Conservation (phyloP, 306 rosid species). For the Dryas drummondii region DNA sequence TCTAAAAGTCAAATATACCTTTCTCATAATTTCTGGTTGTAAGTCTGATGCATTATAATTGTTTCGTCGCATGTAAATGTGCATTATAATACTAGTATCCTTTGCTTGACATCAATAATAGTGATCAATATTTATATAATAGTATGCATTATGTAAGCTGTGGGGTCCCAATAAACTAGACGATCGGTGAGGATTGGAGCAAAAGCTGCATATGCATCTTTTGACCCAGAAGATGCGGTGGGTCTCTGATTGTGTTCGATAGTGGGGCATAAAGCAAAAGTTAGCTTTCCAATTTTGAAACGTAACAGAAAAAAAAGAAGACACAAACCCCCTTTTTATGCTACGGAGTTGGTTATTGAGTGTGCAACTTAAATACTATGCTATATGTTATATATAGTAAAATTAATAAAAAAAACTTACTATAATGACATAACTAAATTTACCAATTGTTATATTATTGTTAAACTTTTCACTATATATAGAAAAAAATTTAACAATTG, state of each 20-base stretch:
- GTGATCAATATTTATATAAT: not conserved
- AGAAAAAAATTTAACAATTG: no score
- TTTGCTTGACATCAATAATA: no score
- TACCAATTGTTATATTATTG: no score
- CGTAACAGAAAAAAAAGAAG: not conserved
- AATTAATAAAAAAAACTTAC: no score
- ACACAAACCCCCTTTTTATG: not conserved
- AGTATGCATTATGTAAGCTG: not conserved
- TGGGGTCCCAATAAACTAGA: not conserved
- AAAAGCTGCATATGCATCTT: not conserved
- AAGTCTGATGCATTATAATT: no score
- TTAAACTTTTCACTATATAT: no score
- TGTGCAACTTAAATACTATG: not conserved
- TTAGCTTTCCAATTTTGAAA: not conserved
- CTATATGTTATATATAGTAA: no score
- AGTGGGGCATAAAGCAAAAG: slow-evolving; percentile 3
- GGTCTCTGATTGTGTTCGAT: not conserved
- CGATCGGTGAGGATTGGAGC: not conserved
- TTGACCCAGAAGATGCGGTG: slow-evolving; percentile 5
- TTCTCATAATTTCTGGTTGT: no score
- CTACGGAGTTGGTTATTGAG: not conserved
- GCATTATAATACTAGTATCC: no score
- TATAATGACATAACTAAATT: no score
- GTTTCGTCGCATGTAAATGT: no score
- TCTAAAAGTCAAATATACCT: no score